Conservation (phyloP, 2,329 filamentous ascomycete genomes). For the Truncatella angustata region DNA sequence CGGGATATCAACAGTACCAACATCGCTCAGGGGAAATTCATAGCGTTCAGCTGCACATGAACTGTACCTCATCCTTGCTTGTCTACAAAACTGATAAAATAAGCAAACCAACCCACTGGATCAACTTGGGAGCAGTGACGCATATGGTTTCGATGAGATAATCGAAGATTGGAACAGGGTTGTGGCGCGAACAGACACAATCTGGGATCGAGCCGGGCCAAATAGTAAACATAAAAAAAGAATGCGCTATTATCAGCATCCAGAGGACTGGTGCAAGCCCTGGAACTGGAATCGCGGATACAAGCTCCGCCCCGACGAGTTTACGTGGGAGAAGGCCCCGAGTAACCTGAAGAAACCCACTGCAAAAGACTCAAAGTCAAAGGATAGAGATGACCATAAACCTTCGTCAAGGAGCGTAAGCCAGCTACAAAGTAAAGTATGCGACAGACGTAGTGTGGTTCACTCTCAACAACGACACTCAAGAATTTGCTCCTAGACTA, state of each 20-base stretch:
- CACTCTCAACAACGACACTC: no score
- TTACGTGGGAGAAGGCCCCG: neutral
- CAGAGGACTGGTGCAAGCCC: neutral
- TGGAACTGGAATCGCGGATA: neutral
- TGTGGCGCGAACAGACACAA: neutral
- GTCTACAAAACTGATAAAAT: neutral
- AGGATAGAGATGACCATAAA: neutral
- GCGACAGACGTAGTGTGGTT: no score
- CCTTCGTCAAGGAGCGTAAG: no score
- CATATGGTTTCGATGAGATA: neutral
- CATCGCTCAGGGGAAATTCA: neutral
- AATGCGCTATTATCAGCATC: neutral
- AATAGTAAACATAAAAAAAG: neutral
- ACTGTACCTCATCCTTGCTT: conserved; percentile 10
- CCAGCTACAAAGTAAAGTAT: no score
- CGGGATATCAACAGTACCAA: neutral
- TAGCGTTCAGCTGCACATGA: conserved; percentile 12
- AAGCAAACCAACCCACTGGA: neutral
- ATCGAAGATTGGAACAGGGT: neutral
- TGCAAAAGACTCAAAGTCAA: neutral
- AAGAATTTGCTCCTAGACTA: no score
- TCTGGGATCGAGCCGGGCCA: neutral
- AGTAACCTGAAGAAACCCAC: neutral
- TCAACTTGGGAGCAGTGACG: neutral
- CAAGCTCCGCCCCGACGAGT: neutral